phyloP scores from a whole-genome alignment of 805 yeast species.

The Torulaspora microellipsoides region DNA sequence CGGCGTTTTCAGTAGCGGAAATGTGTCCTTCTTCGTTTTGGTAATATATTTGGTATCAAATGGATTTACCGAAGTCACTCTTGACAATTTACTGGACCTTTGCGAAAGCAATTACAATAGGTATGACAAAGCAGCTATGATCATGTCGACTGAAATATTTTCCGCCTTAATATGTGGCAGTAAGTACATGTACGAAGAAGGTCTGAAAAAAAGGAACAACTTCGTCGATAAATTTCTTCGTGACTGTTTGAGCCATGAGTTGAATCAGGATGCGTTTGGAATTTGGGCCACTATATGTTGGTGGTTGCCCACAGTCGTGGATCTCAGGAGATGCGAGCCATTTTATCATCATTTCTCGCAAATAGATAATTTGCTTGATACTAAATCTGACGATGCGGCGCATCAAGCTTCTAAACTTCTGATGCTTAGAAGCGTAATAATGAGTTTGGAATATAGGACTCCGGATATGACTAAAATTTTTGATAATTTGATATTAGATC shows the following conservation, averaged over 20 bases:
- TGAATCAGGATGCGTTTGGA: conserved; percentile 67
- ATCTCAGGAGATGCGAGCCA: conserved; percentile 59
- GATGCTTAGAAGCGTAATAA: conserved; percentile 48
- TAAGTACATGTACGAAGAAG: conserved; percentile 37
- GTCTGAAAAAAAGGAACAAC: conserved; percentile 39
- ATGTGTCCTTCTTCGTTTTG: conserved; percentile 53
- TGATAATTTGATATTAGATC: conserved; percentile 44
- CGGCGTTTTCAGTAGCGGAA: conserved; percentile 60
- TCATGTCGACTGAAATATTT: conserved; percentile 65
- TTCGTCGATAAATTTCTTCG: conserved; percentile 44
- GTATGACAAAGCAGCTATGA: conserved; percentile 72
- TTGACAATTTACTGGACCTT: conserved; percentile 50
- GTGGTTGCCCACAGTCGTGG: conserved; percentile 67
- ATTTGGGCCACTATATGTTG: conserved; percentile 75
- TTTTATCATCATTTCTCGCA: conserved; percentile 43
- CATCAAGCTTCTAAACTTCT: conserved; percentile 53
- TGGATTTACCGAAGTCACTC: conserved; percentile 37
- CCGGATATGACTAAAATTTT: conserved; percentile 45
- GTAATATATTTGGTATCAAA: conserved; percentile 47
- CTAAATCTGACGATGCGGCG: conserved; percentile 56
- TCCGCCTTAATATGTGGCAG: conserved; percentile 57
- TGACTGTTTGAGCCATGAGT: conserved; percentile 47
- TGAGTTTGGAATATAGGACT: conserved; percentile 51
- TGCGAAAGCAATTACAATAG: conserved; percentile 49
- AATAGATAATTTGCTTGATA: conserved; percentile 41